Conservation (phyloP, 1,139 yeast species). For the Kodamaea ohmeri region DNA sequence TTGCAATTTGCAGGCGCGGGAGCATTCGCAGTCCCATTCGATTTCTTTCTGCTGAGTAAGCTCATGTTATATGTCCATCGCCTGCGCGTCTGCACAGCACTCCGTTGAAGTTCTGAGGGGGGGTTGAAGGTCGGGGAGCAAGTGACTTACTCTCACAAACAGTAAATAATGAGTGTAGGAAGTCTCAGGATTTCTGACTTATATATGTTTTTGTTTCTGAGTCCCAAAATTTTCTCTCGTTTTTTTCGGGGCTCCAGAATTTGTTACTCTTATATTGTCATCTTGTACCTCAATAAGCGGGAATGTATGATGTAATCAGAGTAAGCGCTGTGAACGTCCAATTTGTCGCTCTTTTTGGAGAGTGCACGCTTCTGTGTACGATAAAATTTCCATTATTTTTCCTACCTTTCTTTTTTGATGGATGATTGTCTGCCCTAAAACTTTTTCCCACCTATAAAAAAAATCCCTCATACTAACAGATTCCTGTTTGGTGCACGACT, state of each 20-base stretch:
- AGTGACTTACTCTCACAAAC: conserved; percentile 2
- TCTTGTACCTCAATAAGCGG: conserved; percentile 6
- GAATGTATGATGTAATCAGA: conserved; percentile 9
- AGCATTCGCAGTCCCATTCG: conserved; percentile 5
- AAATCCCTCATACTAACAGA: conserved; percentile 11
- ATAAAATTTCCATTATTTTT: neutral
- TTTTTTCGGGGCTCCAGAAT: conserved; percentile 2
- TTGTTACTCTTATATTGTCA: conserved; percentile 5
- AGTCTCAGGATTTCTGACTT: conserved; percentile 2
- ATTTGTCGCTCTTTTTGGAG: conserved; percentile 5
- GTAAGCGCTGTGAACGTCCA: conserved; percentile 2
- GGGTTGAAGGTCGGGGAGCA: neutral
- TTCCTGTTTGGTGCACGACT: conserved; percentile 1
- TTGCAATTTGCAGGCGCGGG: conserved; percentile 8
- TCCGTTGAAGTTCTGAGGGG: neutral
- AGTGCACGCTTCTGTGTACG: conserved; percentile 6
- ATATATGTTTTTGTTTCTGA: conserved; percentile 2
- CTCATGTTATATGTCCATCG: conserved; percentile 10
- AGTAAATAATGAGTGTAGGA: conserved; percentile 1
- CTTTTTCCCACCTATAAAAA: conserved; percentile 11
- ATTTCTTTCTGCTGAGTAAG: conserved; percentile 11
- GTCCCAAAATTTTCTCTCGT: conserved; percentile 3
- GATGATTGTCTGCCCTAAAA: conserved; percentile 5
- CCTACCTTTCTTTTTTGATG: conserved; percentile 4
- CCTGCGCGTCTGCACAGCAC: conserved; percentile 5